Evolutionary conservation across 176 grass and related monocot species (phyloP).

Genomic region (Oryza meyeriana): DNA sequence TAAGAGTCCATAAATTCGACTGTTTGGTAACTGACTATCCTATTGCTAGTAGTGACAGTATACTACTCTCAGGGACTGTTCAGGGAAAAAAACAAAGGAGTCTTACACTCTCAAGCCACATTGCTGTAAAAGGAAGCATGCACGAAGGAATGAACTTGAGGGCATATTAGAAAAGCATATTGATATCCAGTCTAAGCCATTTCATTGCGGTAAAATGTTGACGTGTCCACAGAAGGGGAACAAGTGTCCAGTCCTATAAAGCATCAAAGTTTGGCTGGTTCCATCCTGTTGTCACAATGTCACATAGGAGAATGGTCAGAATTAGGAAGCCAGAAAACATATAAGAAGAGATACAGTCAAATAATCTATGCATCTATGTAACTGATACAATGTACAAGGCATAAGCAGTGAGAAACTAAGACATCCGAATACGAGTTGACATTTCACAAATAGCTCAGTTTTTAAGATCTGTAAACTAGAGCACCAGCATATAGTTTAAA

Average conservation of each 20-base stretch:
- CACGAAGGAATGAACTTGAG: too few species aligned
- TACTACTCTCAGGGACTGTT: neutral
- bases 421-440: neutral
- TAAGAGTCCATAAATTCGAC: too few species aligned
- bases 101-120: constrained; percentile 7
- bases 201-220: too few species aligned
- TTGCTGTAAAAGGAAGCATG: constrained; percentile 25
- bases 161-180: too few species aligned
- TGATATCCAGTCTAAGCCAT: too few species aligned
- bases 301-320: neutral
- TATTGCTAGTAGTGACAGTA: neutral
- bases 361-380: neutral
- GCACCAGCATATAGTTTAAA: neutral
- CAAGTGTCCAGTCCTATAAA: too few species aligned
- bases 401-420: neutral
- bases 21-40: neutral
- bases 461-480: neutral
- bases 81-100: neutral
- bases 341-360: neutral
- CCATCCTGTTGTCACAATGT: too few species aligned
- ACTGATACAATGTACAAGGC: neutral
- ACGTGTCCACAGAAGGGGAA: too few species aligned
- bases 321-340: neutral
- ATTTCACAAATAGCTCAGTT: neutral
- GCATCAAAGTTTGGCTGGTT: too few species aligned